Evolutionary conservation across 768 basidiomycete genomes (phyloP).

Genomic region (Amanita rimosa): DNA sequence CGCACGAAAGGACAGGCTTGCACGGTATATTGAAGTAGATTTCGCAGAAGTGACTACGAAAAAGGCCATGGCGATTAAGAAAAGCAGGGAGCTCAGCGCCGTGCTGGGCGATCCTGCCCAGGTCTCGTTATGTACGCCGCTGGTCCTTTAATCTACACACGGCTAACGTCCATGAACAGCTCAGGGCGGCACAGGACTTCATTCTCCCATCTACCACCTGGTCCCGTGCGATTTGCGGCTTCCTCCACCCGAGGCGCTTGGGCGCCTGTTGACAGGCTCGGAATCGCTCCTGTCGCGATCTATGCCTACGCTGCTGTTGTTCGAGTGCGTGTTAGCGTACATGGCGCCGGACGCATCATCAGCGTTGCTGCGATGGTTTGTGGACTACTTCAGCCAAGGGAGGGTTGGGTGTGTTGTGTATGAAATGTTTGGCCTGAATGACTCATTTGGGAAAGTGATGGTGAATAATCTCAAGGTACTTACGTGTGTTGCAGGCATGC

Average conservation of each 20-base stretch:
- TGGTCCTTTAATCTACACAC: too few relatives aligned
- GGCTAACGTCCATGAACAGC: constrained; percentile 21
- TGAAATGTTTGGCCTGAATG: constrained; percentile 87
- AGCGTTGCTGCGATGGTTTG: constrained; percentile 64
- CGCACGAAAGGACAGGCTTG: constrained; percentile 33
- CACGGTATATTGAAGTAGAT: constrained; percentile 79
- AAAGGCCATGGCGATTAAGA: constrained; percentile 75
- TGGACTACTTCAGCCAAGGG: constrained; percentile 30
- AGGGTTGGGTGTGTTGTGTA: constrained; percentile 61
- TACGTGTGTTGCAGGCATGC: constrained; percentile 7
- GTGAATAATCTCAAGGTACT: constrained; percentile 68
- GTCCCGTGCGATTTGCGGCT: constrained; percentile 68
- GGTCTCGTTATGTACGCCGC: constrained; percentile 30
- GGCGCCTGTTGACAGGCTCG: constrained; percentile 24
- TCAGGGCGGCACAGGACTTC: constrained; percentile 50
- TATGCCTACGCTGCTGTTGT: constrained; percentile 75
- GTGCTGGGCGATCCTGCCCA: constrained; percentile 36
- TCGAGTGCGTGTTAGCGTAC: constrained; percentile 92
- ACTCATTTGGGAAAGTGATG: constrained; percentile 92
- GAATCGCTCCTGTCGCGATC: constrained; percentile 34
- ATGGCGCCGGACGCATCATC: constrained; percentile 53
- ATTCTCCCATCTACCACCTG: constrained; percentile 52
- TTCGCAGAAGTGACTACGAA: constrained; percentile 76
- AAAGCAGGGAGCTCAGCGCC: constrained; percentile 43
- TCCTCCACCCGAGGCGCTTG: constrained; percentile 38